Evolutionary conservation across 371 early-diverging fungal genomes (phyloP).

Genomic region (Mucor mucedo): DNA sequence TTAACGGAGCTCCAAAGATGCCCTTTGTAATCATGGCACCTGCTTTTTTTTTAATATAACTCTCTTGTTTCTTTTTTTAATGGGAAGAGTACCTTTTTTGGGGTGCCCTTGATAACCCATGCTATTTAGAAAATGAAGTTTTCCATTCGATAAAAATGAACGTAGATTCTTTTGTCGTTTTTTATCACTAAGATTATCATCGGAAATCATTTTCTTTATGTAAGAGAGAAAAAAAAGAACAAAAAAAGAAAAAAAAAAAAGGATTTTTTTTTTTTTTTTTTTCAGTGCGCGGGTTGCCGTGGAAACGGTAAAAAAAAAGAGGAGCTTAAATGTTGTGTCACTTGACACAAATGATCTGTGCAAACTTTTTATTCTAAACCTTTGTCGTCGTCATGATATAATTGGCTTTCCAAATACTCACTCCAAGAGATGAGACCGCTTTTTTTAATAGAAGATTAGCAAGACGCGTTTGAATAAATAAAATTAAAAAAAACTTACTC

Average conservation of each 20-base stretch:
- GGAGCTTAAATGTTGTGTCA: not conserved
- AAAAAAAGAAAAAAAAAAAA: not conserved
- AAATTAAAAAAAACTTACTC: slow-evolving; percentile 50
- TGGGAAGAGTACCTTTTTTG: not conserved
- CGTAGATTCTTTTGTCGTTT: slow-evolving; percentile 26
- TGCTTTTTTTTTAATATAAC: slow-evolving; percentile 1
- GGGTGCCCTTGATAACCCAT: slow-evolving; percentile 11
- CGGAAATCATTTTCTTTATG: slow-evolving; percentile 11
- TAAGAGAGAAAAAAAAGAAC: not conserved
- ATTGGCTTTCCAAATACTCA: slow-evolving; percentile 72
- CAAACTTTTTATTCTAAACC: not conserved
- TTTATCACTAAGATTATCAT: slow-evolving; percentile 14
- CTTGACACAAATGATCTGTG: not conserved
- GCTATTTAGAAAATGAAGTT: slow-evolving; percentile 20
- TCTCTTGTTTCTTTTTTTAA: not conserved
- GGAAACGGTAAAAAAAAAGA: not conserved
- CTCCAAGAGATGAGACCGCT: slow-evolving; percentile 78
- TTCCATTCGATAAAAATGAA: slow-evolving; percentile 21
- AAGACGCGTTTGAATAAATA: not conserved
- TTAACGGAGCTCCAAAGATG: slow-evolving; percentile 50
- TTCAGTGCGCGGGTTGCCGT: not conserved
- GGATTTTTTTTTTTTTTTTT: not conserved
- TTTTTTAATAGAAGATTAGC: not conserved
- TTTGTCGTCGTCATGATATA: slow-evolving; percentile 53
- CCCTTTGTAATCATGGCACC: slow-evolving; percentile 24